Conservation (phyloP, 305 asterid genomes). For the Fraxinus angustifolia region DNA sequence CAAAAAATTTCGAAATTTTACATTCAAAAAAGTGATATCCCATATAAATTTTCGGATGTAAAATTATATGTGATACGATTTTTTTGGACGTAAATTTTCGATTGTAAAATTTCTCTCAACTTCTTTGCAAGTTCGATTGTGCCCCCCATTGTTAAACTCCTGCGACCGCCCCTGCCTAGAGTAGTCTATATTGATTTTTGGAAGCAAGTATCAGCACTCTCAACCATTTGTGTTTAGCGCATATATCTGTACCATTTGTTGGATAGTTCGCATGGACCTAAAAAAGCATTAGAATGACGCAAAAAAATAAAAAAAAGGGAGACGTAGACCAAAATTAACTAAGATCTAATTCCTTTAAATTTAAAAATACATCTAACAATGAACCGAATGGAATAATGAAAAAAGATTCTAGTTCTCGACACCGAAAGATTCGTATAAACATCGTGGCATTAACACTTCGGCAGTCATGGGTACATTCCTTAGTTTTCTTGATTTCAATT, state of each 20-base stretch:
- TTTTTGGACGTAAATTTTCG: too few relatives aligned
- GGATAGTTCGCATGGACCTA: background rate
- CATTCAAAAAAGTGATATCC: too few relatives aligned
- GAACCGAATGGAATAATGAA: background rate
- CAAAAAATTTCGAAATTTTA: too few relatives aligned
- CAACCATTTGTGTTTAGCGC: background rate
- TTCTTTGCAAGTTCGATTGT: too few relatives aligned
- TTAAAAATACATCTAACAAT: background rate
- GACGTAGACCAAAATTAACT: background rate
- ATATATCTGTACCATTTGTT: background rate
- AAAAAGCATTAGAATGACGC: background rate
- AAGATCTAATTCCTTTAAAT: background rate
- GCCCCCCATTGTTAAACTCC: too few relatives aligned
- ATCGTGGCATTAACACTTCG: background rate
- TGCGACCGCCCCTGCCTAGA: too few relatives aligned
- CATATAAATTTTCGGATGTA: too few relatives aligned
- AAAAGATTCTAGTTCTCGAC: background rate
- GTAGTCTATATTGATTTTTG: background rate
- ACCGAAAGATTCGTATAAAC: background rate
- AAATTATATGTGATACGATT: too few relatives aligned
- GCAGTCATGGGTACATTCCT: background rate
- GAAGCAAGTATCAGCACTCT: background rate
- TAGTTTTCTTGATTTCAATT: background rate
- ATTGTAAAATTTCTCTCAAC: too few relatives aligned
- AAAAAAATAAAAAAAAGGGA: background rate